Evolutionary conservation across 768 basidiomycete species (phyloP).

Genomic region (Calocybe gangraenosa): DNA sequence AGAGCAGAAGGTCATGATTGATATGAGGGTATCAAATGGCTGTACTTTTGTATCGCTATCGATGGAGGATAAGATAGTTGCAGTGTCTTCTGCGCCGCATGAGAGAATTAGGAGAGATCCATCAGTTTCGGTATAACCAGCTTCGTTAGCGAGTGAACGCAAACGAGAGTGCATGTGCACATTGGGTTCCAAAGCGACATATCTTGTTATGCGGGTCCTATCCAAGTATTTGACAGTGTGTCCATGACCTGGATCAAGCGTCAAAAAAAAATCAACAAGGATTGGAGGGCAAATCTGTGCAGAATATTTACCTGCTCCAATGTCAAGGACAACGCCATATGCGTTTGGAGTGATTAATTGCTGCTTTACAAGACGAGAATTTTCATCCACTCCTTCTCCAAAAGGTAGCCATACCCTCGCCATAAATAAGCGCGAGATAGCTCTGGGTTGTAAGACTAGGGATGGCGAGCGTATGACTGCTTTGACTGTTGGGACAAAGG

Average conservation of each 20-base stretch:
- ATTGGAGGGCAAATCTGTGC: background rate
- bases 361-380: conserved; percentile 35
- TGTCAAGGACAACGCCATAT: conserved; percentile 57
- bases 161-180: conserved; percentile 56
- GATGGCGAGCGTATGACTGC: background rate
- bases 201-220: conserved; percentile 45
- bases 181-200: conserved; percentile 75
- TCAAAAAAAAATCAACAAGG: background rate
- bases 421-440: conserved; percentile 55
- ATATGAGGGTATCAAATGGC: conserved; percentile 58
- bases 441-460: conserved; percentile 23
- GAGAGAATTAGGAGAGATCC: conserved; percentile 55
- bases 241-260: conserved; percentile 48
- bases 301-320: conserved; percentile 12
- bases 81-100: conserved; percentile 59
- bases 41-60: conserved; percentile 11
- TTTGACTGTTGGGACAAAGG: background rate
- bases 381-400: conserved; percentile 43
- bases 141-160: conserved; percentile 39
- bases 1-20: conserved; percentile 63
- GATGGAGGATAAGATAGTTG: conserved; percentile 37
- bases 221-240: conserved; percentile 63
- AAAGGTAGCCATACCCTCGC: conserved; percentile 51
- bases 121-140: conserved; percentile 37
- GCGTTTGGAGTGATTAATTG: conserved; percentile 51